A percentile compares a stretch with the other conserved stretches of the same genome.
phyloP scores from a whole-genome alignment of 2,329 filamentous ascomycete genomes.

The Aspergillus eucalypticola region DNA sequence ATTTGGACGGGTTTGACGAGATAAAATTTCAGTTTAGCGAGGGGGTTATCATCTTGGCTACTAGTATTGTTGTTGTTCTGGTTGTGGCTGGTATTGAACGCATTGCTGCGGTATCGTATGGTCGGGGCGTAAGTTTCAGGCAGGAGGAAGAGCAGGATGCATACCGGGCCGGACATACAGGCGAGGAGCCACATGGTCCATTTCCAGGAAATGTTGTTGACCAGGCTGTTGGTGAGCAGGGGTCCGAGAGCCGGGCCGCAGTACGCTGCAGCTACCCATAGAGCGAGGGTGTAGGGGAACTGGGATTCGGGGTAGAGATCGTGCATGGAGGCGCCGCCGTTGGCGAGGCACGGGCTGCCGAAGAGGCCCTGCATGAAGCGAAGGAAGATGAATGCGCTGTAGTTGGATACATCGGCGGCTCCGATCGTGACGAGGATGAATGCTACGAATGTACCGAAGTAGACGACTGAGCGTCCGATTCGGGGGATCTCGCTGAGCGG shows the following conservation, averaged over 20 bases:
- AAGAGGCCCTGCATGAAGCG: constrained; percentile 59
- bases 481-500: no score
- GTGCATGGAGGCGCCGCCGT: constrained; percentile 37
- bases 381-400: constrained; percentile 53
- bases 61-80: background rate
- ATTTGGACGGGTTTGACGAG: no score
- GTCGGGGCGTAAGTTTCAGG: no score
- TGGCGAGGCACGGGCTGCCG: constrained; percentile 31
- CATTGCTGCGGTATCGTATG: no score
- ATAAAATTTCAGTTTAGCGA: background rate
- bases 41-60: background rate
- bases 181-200: no score
- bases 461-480: no score
- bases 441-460: no score
- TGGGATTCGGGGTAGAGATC: constrained; percentile 34
- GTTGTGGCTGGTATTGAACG: background rate
- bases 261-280: background rate
- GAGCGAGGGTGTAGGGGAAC: constrained; percentile 40
- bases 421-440: no score
- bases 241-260: background rate
- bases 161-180: background rate
- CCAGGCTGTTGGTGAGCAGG: background rate
- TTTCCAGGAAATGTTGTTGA: background rate
- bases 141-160: background rate
- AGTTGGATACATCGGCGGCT: constrained; percentile 25